Evolutionary conservation across 2,329 filamentous ascomycete species (phyloP).

Genomic region (Bertia moriformis): DNA sequence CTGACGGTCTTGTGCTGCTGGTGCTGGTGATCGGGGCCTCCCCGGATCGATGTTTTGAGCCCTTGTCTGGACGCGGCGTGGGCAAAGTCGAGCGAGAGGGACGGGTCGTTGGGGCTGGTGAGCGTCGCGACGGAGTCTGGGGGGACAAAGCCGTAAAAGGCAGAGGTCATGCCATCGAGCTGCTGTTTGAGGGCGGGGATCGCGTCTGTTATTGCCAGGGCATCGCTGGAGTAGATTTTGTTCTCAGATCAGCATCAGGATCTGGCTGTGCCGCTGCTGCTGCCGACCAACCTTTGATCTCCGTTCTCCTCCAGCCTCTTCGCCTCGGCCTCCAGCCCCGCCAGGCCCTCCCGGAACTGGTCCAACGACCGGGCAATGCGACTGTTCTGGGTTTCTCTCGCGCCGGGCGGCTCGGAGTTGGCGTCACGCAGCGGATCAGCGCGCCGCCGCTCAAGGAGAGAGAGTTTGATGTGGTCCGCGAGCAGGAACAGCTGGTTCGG

Average conservation of each 20-base stretch:
- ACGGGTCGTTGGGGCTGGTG: slow-evolving; percentile 48
- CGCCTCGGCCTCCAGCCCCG: slow-evolving; percentile 50
- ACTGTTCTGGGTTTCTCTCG: slow-evolving; percentile 68
- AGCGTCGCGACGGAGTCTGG: slow-evolving; percentile 33
- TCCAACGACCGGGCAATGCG: slow-evolving; percentile 81
- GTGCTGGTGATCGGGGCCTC: slow-evolving; percentile 12
- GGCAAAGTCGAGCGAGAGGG: slow-evolving; percentile 47
- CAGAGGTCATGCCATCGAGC: slow-evolving; percentile 60
- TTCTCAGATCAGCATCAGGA: slow-evolving; percentile 1
- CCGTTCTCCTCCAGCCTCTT: slow-evolving; percentile 46
- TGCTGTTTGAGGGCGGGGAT: slow-evolving; percentile 58
- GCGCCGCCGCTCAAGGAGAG: slow-evolving; percentile 82
- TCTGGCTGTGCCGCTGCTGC: no score
- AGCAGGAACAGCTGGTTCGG: slow-evolving; percentile 75
- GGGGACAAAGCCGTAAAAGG: slow-evolving; percentile 59
- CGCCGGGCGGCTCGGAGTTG: slow-evolving; percentile 35
- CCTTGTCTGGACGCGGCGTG: slow-evolving; percentile 34
- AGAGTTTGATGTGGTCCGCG: slow-evolving; percentile 93
- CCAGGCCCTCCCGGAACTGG: slow-evolving; percentile 69
- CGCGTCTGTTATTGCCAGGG: slow-evolving; percentile 41
- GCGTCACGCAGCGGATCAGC: slow-evolving; percentile 51
- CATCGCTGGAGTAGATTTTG: no score
- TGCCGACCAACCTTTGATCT: slow-evolving; percentile 41
- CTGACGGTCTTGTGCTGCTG: slow-evolving; percentile 56
- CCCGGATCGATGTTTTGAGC: slow-evolving; percentile 22